phyloP scores from a whole-genome alignment of 257 asterid species.

The Fraxinus excelsior region DNA sequence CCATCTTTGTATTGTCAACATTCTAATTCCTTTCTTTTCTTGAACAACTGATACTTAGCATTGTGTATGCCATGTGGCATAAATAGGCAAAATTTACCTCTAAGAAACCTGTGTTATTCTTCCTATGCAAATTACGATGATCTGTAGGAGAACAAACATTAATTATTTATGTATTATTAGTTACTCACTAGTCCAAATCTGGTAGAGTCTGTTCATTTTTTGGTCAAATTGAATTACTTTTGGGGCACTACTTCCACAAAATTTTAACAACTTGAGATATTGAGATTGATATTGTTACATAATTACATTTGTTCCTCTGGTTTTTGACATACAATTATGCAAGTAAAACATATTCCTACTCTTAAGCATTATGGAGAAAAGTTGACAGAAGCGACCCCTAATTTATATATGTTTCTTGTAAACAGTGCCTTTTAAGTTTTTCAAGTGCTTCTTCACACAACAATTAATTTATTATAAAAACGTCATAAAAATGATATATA shows the following conservation, averaged over 20 bases:
- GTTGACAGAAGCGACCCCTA: not conserved
- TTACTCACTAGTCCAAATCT: not conserved
- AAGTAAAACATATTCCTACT: not conserved
- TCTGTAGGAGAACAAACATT: not conserved
- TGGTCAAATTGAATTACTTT: not conserved
- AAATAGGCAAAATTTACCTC: not conserved
- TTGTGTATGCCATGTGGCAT: not conserved
- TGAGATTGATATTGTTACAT: not conserved
- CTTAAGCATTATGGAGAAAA: not conserved
- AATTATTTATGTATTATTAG: not conserved
- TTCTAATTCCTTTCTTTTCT: not conserved
- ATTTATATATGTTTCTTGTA: not conserved
- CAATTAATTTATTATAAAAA: too few species aligned
- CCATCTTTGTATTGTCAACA: slow-evolving; percentile 6
- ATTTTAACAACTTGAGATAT: not conserved
- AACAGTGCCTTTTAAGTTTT: too few species aligned
- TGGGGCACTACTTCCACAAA: not conserved
- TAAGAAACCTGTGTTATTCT: not conserved
- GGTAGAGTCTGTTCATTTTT: not conserved
- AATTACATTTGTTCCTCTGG: not conserved
- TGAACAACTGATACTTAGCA: not conserved
- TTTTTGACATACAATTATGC: not conserved
- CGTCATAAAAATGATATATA: too few species aligned
- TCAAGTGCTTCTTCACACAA: too few species aligned
- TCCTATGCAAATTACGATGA: not conserved